A percentile compares a stretch with the other conserved stretches of the same genome.
phyloP scores from a whole-genome alignment of 805 yeast genomes.

The Ogataea trehaloabstinens region DNA sequence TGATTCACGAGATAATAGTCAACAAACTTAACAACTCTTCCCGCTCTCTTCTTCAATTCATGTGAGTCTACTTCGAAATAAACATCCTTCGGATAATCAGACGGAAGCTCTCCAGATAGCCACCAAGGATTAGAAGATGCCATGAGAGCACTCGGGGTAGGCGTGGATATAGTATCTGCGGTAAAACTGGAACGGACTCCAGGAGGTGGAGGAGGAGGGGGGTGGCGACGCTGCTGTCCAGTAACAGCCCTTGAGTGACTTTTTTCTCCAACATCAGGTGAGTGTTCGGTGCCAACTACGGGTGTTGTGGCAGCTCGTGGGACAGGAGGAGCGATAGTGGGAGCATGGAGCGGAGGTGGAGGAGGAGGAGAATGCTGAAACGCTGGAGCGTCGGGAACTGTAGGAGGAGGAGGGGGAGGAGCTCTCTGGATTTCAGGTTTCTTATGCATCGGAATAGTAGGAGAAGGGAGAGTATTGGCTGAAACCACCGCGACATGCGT shows the following conservation, averaged over 20 bases:
- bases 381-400: constrained; percentile 6
- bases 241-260: constrained; percentile 3
- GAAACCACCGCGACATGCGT: neutral
- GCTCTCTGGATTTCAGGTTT: neutral
- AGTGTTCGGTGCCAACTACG: constrained; percentile 8
- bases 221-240: constrained; percentile 5
- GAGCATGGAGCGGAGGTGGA: constrained; percentile 22
- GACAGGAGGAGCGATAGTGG: constrained; percentile 20
- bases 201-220: constrained; percentile 19
- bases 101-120: constrained; percentile 59
- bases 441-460: constrained; percentile 4
- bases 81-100: constrained; percentile 44
- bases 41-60: constrained; percentile 54
- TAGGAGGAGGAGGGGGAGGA: constrained; percentile 20
- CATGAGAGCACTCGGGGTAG: constrained; percentile 22
- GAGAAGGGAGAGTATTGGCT: constrained; percentile 6
- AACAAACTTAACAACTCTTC: constrained; percentile 45
- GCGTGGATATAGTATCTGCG: constrained; percentile 2
- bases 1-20: constrained; percentile 72
- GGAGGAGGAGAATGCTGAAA: constrained; percentile 11
- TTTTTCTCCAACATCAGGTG: constrained; percentile 4
- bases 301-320: constrained; percentile 20
- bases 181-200: constrained; percentile 4
- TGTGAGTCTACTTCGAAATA: constrained; percentile 66
- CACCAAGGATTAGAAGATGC: constrained; percentile 55